Conservation (phyloP, 441 rosid species). For the Euphorbia schlechtendalii region DNA sequence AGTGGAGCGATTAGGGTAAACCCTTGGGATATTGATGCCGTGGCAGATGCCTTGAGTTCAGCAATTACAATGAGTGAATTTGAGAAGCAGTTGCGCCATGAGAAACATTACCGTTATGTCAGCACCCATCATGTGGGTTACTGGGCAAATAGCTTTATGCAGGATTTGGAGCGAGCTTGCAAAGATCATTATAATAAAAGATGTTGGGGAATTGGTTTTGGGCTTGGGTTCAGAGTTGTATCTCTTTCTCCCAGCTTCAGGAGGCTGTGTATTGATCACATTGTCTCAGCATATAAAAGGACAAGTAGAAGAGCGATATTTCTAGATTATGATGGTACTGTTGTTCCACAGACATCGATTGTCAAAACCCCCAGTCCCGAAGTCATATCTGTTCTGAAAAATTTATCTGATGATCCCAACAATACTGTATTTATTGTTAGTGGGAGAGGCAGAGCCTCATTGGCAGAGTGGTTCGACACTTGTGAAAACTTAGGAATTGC, state of each 20-base stretch:
- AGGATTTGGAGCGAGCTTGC: conserved; percentile 67
- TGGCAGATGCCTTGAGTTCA: conserved; percentile 59
- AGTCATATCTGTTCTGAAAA: conserved; percentile 48
- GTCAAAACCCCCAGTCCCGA: conserved; percentile 58
- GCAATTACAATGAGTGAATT: conserved; percentile 63
- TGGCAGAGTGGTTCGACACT: conserved; percentile 72
- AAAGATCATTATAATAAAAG: conserved; percentile 69
- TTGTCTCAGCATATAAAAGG: too few species aligned
- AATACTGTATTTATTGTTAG: conserved; percentile 84
- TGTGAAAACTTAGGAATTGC: conserved; percentile 82
- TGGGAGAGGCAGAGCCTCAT: conserved; percentile 60
- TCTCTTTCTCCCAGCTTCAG: too few species aligned
- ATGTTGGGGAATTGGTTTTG: conserved; percentile 85
- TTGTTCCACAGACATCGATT: conserved; percentile 14
- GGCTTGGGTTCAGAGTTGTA: conserved; percentile 35
- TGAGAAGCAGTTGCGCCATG: conserved; percentile 86
- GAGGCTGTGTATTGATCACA: too few species aligned
- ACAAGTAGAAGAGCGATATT: too few species aligned
- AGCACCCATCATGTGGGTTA: conserved; percentile 75
- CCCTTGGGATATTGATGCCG: conserved; percentile 88
- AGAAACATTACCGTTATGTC: too few species aligned
- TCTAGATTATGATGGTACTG: too few species aligned
- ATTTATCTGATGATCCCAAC: conserved; percentile 55
- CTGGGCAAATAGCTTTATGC: conserved; percentile 71
- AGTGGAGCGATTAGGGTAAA: conserved; percentile 90